Conservation (phyloP, 257 asterid species). For the Lithospermum erythrorhizon region DNA sequence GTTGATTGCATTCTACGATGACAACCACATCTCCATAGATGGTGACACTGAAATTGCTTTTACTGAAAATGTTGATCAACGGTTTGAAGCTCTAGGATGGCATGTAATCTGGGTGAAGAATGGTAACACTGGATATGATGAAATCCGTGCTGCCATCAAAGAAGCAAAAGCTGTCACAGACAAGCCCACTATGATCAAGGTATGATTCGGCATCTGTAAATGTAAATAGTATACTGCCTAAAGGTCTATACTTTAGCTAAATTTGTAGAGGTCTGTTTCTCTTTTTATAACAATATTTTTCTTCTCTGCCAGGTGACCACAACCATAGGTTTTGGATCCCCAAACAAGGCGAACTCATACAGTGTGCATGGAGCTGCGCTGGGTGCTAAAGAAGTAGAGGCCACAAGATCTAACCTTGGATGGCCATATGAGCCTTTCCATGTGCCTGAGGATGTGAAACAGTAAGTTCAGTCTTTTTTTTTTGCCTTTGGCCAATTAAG, state of each 20-base stretch:
- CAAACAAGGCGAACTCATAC: slow-evolving; percentile 73
- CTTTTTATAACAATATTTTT: background rate
- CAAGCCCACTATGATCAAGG: slow-evolving; percentile 82
- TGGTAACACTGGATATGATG: slow-evolving; percentile 78
- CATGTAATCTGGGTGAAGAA: slow-evolving; percentile 87
- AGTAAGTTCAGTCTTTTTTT: slow-evolving; percentile 11
- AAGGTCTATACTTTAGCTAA: too few relatives aligned
- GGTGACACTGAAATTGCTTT: slow-evolving; percentile 86
- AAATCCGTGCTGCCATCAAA: slow-evolving; percentile 77
- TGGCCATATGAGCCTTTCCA: slow-evolving; percentile 61
- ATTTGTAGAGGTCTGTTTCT: too few relatives aligned
- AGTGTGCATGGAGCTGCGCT: slow-evolving; percentile 80
- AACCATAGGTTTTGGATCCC: slow-evolving; percentile 73
- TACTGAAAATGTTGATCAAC: slow-evolving; percentile 59
- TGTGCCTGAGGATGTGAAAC: slow-evolving; percentile 77
- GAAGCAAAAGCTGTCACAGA: slow-evolving; percentile 79
- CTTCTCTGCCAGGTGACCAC: slow-evolving; percentile 47
- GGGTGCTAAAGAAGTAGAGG: slow-evolving; percentile 82
- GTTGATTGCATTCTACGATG: slow-evolving; percentile 73
- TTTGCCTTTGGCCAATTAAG: background rate
- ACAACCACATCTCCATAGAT: slow-evolving; percentile 78
- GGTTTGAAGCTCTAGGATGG: slow-evolving; percentile 83
- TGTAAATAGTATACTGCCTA: slow-evolving; percentile 6
- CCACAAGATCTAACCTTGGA: slow-evolving; percentile 72
- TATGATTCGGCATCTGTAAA: slow-evolving; percentile 5